These are phyloP conservation scores for Globisporangium cederbergense DNA, from an alignment of 352 stramenopile species.

Conservation along the genomic window DNA sequence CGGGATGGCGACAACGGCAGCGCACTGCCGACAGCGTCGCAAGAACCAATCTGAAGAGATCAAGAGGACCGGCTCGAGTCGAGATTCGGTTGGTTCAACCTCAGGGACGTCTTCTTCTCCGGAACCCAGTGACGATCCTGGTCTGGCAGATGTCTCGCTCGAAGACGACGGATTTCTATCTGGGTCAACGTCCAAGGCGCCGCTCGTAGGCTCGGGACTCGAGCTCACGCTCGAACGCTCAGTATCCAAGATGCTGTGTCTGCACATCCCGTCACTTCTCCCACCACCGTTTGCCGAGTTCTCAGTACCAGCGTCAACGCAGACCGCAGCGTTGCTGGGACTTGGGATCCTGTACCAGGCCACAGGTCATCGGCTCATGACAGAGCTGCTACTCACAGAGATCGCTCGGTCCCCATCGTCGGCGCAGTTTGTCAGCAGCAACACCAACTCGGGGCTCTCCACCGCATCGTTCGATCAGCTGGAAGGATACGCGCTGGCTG, in stretches of 20 bases:
- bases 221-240: conserved; percentile 80
- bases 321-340: conserved; percentile 93
- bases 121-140: not conserved
- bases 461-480: conserved; percentile 81
- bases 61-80: conserved; percentile 1
- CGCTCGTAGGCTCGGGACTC: conserved; percentile 35
- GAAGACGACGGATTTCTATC: conserved; percentile 17
- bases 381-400: conserved; percentile 96
- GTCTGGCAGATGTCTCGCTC: conserved; percentile 9
- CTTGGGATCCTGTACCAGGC: conserved; percentile 96
- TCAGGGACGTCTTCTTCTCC: not conserved
- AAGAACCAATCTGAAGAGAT: conserved; percentile 9
- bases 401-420: conserved; percentile 89
- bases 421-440: conserved; percentile 53
- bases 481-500: conserved; percentile 92
- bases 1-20: conserved; percentile 94
- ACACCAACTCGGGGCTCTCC: conserved; percentile 38
- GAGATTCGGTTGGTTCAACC: not conserved
- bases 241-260: conserved; percentile 97
- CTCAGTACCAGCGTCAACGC: conserved; percentile 93
- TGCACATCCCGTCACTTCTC: conserved; percentile 96
- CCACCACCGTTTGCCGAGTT: conserved; percentile 94
- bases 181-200: conserved; percentile 23
- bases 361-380: conserved; percentile 96
- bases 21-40: conserved; percentile 69